A percentile compares a stretch with the other conserved stretches of the same genome.
Conservation (phyloP, 1,284 basidiomycete species). For the Tilletia indica region DNA sequence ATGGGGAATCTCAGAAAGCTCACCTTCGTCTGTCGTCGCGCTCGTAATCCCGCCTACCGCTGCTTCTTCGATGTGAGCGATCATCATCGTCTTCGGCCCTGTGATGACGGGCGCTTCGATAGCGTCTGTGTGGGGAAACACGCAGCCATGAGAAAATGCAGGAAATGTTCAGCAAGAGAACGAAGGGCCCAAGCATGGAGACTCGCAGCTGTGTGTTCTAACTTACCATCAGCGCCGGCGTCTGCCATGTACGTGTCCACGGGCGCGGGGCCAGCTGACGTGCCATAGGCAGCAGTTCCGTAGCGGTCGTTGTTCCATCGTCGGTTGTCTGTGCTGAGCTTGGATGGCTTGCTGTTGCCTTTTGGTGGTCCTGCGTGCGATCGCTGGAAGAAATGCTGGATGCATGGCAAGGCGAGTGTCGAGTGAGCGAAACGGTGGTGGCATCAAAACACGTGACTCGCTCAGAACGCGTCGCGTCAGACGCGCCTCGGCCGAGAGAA, state of each 20-base stretch:
- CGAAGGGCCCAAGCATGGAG: not conserved
- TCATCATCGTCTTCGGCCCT: slow-evolving; percentile 56
- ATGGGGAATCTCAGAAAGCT: not conserved
- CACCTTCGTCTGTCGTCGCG: slow-evolving; percentile 28
- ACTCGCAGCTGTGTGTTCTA: not conserved
- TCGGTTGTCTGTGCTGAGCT: too few species aligned
- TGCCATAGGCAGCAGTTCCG: not conserved
- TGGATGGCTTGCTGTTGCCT: too few species aligned
- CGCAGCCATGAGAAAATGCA: too few species aligned
- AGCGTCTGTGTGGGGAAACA: not conserved
- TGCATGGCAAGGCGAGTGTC: too few species aligned
- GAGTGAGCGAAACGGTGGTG: too few species aligned
- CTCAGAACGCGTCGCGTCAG: too few species aligned
- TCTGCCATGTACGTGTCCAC: not conserved
- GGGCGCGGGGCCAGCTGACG: not conserved
- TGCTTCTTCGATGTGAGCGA: slow-evolving; percentile 26
- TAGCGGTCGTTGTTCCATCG: slow-evolving; percentile 4
- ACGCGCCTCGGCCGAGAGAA: too few species aligned
- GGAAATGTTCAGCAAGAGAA: too few species aligned
- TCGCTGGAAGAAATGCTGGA: not conserved
- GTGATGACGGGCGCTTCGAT: slow-evolving; percentile 45
- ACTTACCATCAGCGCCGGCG: not conserved
- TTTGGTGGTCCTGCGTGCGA: not conserved
- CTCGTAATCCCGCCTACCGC: slow-evolving; percentile 60
- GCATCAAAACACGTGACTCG: too few species aligned